A percentile compares a stretch with the other conserved stretches of the same genome.
Evolutionary conservation across 139 green algal genomes (phyloP).

Genomic region (Nannochloris sp.): DNA sequence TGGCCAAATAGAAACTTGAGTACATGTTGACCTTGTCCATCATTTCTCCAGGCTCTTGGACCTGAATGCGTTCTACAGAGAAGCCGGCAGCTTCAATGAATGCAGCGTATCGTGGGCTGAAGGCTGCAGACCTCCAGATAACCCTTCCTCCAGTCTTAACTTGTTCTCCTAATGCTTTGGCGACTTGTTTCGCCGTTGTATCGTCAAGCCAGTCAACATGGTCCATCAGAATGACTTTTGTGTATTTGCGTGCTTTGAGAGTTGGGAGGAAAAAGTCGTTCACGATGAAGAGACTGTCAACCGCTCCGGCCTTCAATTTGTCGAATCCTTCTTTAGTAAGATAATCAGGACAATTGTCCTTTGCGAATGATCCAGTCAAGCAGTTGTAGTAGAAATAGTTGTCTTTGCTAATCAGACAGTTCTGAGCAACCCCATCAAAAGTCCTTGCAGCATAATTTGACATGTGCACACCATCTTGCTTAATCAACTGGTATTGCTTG

Average conservation of each 20-base stretch:
- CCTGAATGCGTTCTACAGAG: constrained; percentile 66
- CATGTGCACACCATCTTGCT: constrained; percentile 75
- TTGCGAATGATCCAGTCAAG: constrained; percentile 70
- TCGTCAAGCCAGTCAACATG: constrained; percentile 90
- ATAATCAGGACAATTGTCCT: constrained; percentile 91
- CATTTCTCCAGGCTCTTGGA: constrained; percentile 57
- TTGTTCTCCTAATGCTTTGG: constrained; percentile 52
- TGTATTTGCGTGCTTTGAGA: constrained; percentile 80
- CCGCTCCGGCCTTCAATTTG: constrained; percentile 54
- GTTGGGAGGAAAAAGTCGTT: constrained; percentile 83
- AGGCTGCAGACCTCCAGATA: constrained; percentile 88
- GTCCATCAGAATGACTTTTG: constrained; percentile 98
- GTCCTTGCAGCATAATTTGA: constrained; percentile 77
- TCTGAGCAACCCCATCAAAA: constrained; percentile 65
- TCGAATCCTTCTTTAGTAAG: constrained; percentile 69
- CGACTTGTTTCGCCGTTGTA: constrained; percentile 44
- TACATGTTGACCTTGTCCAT: constrained; percentile 97
- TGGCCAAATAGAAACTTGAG: constrained; percentile 65
- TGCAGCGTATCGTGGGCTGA: constrained; percentile 71
- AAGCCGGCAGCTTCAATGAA: constrained; percentile 80
- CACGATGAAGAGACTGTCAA: constrained; percentile 67
- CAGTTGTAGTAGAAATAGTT: constrained; percentile 99
- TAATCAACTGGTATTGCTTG: constrained; percentile 93
- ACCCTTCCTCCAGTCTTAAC: constrained; percentile 75
- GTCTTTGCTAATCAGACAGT: constrained; percentile 47